phyloP scores from a whole-genome alignment of 768 basidiomycete genomes.

The Tephrocybe rancida region DNA sequence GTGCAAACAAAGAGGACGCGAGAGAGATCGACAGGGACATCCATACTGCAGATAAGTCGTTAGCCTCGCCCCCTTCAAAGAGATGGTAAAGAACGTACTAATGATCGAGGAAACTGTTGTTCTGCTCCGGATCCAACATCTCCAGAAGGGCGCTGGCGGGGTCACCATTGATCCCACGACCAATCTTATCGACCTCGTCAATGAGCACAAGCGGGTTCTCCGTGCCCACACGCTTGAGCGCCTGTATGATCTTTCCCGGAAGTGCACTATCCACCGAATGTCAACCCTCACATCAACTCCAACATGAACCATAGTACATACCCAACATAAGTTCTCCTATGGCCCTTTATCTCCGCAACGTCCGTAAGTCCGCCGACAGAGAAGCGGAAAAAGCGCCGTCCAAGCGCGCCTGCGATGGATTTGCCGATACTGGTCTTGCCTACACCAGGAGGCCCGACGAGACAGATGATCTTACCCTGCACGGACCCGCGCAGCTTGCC shows the following conservation, averaged over 20 bases:
- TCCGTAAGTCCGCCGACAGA: constrained; percentile 96
- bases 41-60: constrained; percentile 62
- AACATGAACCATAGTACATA: constrained; percentile 33
- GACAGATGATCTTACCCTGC: constrained; percentile 95
- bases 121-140: constrained; percentile 96
- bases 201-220: constrained; percentile 94
- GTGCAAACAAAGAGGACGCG: constrained; percentile 98
- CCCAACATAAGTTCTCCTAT: constrained; percentile 96
- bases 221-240: constrained; percentile 88
- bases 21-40: constrained; percentile 95
- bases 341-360: constrained; percentile 99
- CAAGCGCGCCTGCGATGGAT: constrained; percentile 89
- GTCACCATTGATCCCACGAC: constrained; percentile 88
- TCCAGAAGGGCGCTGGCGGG: constrained; percentile 89
- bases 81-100: constrained; percentile 60
- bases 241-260: constrained; percentile 95
- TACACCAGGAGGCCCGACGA: constrained; percentile 96
- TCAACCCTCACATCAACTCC: not conserved
- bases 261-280: constrained; percentile 58
- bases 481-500: constrained; percentile 94
- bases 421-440: constrained; percentile 98
- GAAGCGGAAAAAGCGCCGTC: constrained; percentile 94
- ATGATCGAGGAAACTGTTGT: constrained; percentile 91
- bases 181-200: constrained; percentile 96
- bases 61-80: constrained; percentile 5